Evolutionary conservation across 352 stramenopile species (phyloP), one percentile per base, ranked within the genome.

Genomic region (Globisporangium camurandrum): DNA sequence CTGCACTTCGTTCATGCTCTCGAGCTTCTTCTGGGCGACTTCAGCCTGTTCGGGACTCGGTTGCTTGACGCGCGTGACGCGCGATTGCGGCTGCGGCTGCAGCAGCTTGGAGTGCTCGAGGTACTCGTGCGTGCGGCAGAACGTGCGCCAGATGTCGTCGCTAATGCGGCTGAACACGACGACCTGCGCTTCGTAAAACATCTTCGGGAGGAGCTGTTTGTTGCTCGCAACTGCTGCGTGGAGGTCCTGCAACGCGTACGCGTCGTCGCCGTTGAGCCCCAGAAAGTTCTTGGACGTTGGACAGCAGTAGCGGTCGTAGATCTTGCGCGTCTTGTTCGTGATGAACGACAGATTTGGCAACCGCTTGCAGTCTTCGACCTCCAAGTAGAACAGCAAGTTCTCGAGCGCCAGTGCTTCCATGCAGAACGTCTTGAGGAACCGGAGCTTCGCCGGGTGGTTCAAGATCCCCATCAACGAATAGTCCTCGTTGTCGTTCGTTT

Each of bases 341-440:
- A 92, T 84, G 51, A 88, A 92, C 38, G 73, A 87, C 28, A 89
- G 57, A 49, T 92, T 92, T 1, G 81, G 81, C 36, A 92, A 48
- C 0, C 81, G 75, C 52, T 92, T 92, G 63, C 77, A 89, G 56
- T 92, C 81, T 44, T 92, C 81, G 10, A 92, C 81, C 34, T 92
- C 81, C 9, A 92, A 52, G 55, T 88, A 88, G 53, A 92, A 92
- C 36, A 92, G 73, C 42, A 92, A 45, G 38, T 92, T 92, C 54
- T 92, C 81, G 22, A 89, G 51, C n/a, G 75, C 70, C 4, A 92
- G 49, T 19, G 79, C 80, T 44, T 92, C 77, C 65, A 92, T 87
- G 51, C 81, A 92, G 50, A 86, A 92, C n/a, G 73, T 86, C 53
- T 92, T 92, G 56, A 92, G 74, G 41, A 89, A 92, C 0, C 76